Evolutionary conservation across 2,329 filamentous ascomycete genomes (phyloP), one percentile per base, ranked within the genome.

Genomic region (Colletotrichum liriopes): DNA sequence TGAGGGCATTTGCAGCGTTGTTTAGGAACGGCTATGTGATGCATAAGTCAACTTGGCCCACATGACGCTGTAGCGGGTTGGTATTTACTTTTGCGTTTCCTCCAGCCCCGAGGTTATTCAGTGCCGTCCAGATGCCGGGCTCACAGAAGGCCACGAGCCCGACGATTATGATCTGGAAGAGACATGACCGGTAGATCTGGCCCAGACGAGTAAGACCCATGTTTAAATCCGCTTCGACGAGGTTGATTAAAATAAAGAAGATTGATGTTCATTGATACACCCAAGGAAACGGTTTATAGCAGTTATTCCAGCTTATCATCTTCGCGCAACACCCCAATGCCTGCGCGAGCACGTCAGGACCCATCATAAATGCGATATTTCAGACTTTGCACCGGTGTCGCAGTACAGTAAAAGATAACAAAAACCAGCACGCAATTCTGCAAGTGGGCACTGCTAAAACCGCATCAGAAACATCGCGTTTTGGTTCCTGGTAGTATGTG

Each of bases 71-170:
- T 8, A 37, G 20, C 1, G 0, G 26, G 20, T 3, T 11, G 41
- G 14, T 4, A 23, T 58, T 59, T 43, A 68, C 68, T 7, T 59
- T 62, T 26, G 68, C 68, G 12, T 71, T 71, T 37, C 76, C 75
- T 47, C 76, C 75, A 0, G 76, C 76, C 1, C 76, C 76, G 16
- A 77, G 74, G 29, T 70, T 75, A n/a, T 76, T 77, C 59, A 77
- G 63, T 11, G 75, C 76, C 6, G 75, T 74, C 58, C 76, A 77
- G 12, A 75, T 77, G 2, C 76, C 76, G 1, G 76, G 76, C 26
- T 75, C 68, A 47, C 76, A 77, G 63, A 77, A 77, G 0, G 76
- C 67, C 12, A 74, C 60, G 6, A 71, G 47, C 9, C 71, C 71
- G 4, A 73, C 71, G 32, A 67, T 71, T 41, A 71, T 59, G 56